Base-by-base conservation (phyloP, 2,329 filamentous ascomycete genomes). In the Colletotrichum sp. region DNA sequence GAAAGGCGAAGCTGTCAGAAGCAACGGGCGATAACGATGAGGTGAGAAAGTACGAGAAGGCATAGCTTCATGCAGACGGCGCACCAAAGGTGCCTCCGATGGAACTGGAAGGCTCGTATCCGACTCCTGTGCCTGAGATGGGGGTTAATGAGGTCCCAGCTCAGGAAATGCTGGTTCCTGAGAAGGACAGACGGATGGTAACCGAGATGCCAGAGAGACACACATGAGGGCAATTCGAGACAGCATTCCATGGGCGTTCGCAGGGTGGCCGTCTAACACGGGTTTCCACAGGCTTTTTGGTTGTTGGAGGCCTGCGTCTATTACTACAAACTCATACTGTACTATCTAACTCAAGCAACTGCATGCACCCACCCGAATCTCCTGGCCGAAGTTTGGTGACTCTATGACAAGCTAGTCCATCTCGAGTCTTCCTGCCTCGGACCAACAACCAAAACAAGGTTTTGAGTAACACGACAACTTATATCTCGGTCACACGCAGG, bases 221-320 rank as follows among this genome's bases (percentile, higher is more conserved):
- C 1, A 31, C 16, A n/a, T 31, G 24, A 58, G 18, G 3, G 18
- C 3, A n/a, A 47, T n/a, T 0, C 3, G 38, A 47, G 18, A 1
- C 9, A 47, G 0, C 1, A 4, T n/a, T n/a, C 9, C 18, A 47
- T n/a, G 1, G 18, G 1, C 0, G 6, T n/a, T 4, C 9, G 0
- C 3, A 47, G 9, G 38, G 3, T 47, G 38, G 18, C 18, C 38
- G 38, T 6, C 9, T 6, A 47, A 6, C 9, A n/a, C 18, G 18
- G 9, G 0, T n/a, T 47, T 47, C 5, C 9, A 12, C 38, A 0
- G 5, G 6, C 4, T 1, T 47, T 6, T 47, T n/a, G 18, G 9
- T 12, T n/a, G 18, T 43, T n/a, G 18, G 9, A 12, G 18, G 16
- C 38, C 38, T 12, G 9, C 8, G 3, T 43, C 5, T 43, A 43